Base-by-base conservation (phyloP, 495 filamentous ascomycete species). In the Xylaria cubensis region DNA sequence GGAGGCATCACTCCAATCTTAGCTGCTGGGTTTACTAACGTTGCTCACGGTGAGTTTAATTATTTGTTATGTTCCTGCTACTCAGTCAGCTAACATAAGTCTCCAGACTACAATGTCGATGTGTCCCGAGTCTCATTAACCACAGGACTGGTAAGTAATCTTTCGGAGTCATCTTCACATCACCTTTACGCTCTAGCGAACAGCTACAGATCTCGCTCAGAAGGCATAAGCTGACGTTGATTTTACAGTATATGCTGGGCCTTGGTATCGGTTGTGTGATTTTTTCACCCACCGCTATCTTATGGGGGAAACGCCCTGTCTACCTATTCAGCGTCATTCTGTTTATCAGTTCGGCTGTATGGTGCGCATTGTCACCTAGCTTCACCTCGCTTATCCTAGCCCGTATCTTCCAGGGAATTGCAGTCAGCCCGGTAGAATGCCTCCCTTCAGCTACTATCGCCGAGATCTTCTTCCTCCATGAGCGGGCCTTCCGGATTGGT, bases 401-500 rank as follows among this genome's bases (percentile, higher is more conserved):
- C 32, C 88, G 96, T 44, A 89, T 99, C 58, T 88, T 98, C 69
- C 92, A 94, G 80, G 96, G 96, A 13, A 84, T 98, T 48, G 91
- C 94, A 0, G 92, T 98, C 51, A 94, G 91, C 68, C 93, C 95
- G 0, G 93, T 97, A n/a, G 96, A 99, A 80, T 95, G 94, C 75
- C 87, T 99, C 62, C 96, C 96, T 0, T 97, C 94, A 4, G 96
- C 96, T 15, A 97, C 94, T 0, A 94, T 98, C 73, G 94, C 95
- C 9, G 96, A 99, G 80, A 98, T 98, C 73, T 99, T 94, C 84
- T 98, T 97, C 77, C 84, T 98, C 21, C 96, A 98, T 73, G 96
- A 98, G 82, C 86, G 95, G 53, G 96, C 96, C 2, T 98, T 95
- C 77, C 91, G 96, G 10, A 89, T 99, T 44, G 96, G 96, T n/a